A percentile compares a stretch with the other conserved stretches of the same genome.
Evolutionary conservation across 805 yeast species (phyloP).

Genomic region (Ogataea haglerorum): DNA sequence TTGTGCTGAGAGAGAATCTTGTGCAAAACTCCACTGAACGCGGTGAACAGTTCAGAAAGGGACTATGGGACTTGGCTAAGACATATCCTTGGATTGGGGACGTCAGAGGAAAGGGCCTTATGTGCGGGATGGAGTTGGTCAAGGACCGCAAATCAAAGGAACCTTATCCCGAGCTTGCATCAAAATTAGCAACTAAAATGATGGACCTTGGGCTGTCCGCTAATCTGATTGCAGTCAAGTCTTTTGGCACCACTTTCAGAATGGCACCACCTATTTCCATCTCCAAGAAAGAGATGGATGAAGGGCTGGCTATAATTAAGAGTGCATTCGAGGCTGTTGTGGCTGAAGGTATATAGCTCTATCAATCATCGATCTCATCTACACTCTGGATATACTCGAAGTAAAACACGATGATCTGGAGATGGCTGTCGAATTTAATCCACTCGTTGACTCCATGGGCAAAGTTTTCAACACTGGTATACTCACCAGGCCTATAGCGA

Average conservation of each 20-base stretch:
- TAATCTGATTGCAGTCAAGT: slow-evolving; percentile 25
- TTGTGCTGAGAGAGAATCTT: slow-evolving; percentile 27
- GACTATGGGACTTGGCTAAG: slow-evolving; percentile 21
- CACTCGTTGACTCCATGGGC: slow-evolving; percentile 65
- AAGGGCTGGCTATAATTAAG: slow-evolving; percentile 19
- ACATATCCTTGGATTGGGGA: slow-evolving; percentile 39
- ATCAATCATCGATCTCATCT: slow-evolving; percentile 13
- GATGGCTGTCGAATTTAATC: slow-evolving; percentile 47
- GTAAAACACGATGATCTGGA: slow-evolving; percentile 51
- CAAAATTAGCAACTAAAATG: slow-evolving; percentile 22
- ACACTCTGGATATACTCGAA: slow-evolving; percentile 42
- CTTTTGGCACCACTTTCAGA: slow-evolving; percentile 13
- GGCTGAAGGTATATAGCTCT: slow-evolving; percentile 1
- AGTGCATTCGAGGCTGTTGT: slow-evolving; percentile 14
- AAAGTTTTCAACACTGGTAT: slow-evolving; percentile 24
- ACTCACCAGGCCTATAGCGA: slow-evolving; percentile 50
- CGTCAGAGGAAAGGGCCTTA: slow-evolving; percentile 49
- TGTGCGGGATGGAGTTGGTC: slow-evolving; percentile 51
- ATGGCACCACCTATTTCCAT: slow-evolving; percentile 30
- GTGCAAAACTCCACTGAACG: slow-evolving; percentile 24
- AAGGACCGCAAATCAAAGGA: slow-evolving; percentile 42
- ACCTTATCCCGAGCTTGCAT: slow-evolving; percentile 33
- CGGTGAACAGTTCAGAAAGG: slow-evolving; percentile 27
- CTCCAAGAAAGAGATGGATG: slow-evolving; percentile 20
- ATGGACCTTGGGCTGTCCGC: slow-evolving; percentile 31